Evolutionary conservation across 192 early-diverging fungal genomes (phyloP).

Genomic region (Paraglomus brasilianum): DNA sequence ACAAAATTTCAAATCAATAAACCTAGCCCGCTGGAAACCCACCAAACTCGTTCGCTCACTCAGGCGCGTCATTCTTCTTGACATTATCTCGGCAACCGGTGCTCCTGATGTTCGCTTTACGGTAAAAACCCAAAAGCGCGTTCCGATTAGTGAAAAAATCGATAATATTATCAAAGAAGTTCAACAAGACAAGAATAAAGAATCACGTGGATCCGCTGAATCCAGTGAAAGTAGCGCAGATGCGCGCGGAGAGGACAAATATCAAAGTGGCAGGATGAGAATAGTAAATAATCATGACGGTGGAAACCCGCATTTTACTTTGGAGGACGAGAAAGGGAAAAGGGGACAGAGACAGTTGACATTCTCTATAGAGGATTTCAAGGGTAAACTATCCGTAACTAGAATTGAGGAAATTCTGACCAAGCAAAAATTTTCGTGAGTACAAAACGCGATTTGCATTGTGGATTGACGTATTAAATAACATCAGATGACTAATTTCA

Average conservation of each 20-base stretch:
- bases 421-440: constrained; percentile 6
- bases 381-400: neutral
- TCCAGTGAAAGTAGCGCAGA: too few relatives aligned
- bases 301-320: too few relatives aligned
- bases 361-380: constrained; percentile 1
- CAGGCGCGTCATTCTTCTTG: neutral
- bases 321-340: too few relatives aligned
- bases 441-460: neutral
- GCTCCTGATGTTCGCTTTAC: constrained; percentile 9
- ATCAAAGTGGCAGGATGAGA: too few relatives aligned
- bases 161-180: neutral
- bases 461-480: too few relatives aligned
- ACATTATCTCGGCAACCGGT: neutral
- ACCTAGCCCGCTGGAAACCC: neutral
- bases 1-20: too few relatives aligned
- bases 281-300: too few relatives aligned
- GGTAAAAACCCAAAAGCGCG: constrained; percentile 3
- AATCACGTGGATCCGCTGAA: too few relatives aligned
- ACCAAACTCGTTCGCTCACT: neutral
- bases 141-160: constrained; percentile 2
- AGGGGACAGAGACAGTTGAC: neutral
- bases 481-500: too few relatives aligned
- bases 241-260: too few relatives aligned
- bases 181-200: neutral
- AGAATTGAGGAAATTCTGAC: neutral